Evolutionary conservation across 176 grass and related monocot genomes (phyloP).

Genomic region (Eremochloa ophiuroides): DNA sequence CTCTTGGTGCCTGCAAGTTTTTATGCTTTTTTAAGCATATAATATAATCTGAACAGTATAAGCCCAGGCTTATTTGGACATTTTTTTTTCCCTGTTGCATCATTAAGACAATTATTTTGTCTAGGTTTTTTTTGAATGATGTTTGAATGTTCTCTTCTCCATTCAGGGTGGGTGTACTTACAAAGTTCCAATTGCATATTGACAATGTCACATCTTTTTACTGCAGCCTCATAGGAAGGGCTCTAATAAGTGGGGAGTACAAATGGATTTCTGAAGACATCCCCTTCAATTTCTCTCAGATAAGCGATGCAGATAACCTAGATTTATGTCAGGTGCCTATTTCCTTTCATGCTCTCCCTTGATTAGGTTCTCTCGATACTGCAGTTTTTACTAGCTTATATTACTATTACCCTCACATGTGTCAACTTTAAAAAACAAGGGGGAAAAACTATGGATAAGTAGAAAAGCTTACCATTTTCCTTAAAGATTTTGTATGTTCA

Average conservation of each 20-base stretch:
- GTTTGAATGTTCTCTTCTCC: not conserved
- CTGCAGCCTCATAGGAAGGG: slow-evolving; percentile 70
- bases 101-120: not conserved
- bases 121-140: not conserved
- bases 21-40: not conserved
- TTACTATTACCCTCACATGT: not conserved
- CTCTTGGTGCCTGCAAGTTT: not conserved
- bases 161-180: not conserved
- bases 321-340: slow-evolving; percentile 59
- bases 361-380: not conserved
- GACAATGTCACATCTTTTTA: slow-evolving; percentile 5
- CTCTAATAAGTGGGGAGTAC: slow-evolving; percentile 49
- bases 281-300: slow-evolving; percentile 34
- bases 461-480: not conserved
- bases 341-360: slow-evolving; percentile 12
- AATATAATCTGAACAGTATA: slow-evolving; percentile 9
- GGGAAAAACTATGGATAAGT: not conserved
- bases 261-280: slow-evolving; percentile 65
- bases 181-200: slow-evolving; percentile 6
- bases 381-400: slow-evolving; percentile 3
- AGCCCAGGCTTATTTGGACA: not conserved
- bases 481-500: not conserved
- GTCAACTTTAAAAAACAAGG: not conserved
- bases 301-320: slow-evolving; percentile 37
- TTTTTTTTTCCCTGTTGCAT: slow-evolving; percentile 13